These are phyloP conservation scores for Paspalum vaginatum DNA, from an alignment of 176 grass and related monocot species.

Conservation along the genomic window DNA sequence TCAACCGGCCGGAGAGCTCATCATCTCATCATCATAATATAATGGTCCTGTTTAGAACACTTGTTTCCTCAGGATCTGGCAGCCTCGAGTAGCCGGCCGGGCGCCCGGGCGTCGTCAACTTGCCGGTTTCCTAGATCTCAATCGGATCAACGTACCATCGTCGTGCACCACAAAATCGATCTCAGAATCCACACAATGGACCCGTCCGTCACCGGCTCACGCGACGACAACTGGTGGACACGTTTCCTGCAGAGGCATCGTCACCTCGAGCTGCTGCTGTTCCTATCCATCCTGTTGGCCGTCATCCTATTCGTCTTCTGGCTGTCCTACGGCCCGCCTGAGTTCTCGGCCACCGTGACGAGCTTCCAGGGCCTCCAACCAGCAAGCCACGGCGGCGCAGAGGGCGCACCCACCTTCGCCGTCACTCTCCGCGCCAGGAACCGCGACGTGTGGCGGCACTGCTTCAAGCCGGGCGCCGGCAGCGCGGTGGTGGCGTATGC, in stretches of 20 bases:
- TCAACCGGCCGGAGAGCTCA: no score
- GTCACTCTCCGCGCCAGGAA: slow-evolving; percentile 25
- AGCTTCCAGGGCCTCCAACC: slow-evolving; percentile 3
- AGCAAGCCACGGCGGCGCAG: background rate
- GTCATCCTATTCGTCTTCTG: background rate
- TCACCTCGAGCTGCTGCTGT: background rate
- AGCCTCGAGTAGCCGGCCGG: no score
- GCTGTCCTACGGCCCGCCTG: background rate
- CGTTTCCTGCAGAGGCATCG: background rate
- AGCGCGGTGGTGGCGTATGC: slow-evolving; percentile 25
- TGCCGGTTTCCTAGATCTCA: background rate
- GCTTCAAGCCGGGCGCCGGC: background rate
- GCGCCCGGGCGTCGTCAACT: no score
- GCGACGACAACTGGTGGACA: background rate
- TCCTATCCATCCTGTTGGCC: background rate
- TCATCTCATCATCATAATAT: no score
- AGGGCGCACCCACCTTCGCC: slow-evolving; percentile 6
- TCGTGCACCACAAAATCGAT: background rate
- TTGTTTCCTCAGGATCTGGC: no score
- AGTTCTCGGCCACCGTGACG: slow-evolving; percentile 20
- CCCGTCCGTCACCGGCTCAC: background rate
- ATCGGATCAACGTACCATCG: background rate
- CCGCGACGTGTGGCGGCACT: slow-evolving; percentile 3
- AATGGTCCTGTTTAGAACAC: no score
- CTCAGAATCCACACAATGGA: background rate